Evolutionary conservation across 768 basidiomycete genomes (phyloP).

Genomic region (Boletus rubropictus): DNA sequence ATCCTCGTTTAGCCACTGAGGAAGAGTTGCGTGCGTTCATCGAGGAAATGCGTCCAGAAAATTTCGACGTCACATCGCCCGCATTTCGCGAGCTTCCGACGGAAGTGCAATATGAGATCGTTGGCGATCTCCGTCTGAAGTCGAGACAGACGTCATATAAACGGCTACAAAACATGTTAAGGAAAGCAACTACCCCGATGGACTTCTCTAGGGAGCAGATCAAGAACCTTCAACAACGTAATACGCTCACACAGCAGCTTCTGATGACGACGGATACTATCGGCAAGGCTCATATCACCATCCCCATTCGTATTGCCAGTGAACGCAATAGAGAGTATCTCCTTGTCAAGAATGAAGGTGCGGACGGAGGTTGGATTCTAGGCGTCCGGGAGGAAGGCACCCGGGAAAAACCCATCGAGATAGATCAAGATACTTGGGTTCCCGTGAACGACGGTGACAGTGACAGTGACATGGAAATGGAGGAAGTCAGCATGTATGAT

Average conservation of each 20-base stretch:
- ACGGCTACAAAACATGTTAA: conserved; percentile 87
- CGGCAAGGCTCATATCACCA: conserved; percentile 82
- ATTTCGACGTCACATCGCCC: conserved; percentile 86
- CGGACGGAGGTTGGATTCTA: conserved; percentile 88
- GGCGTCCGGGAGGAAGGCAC: conserved; percentile 88
- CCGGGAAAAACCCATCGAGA: conserved; percentile 75
- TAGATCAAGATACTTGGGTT: conserved; percentile 58
- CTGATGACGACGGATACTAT: conserved; percentile 89
- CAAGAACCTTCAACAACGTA: conserved; percentile 80
- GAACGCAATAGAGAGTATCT: conserved; percentile 93
- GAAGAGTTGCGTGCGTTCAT: conserved; percentile 91
- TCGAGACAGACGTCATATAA: conserved; percentile 92
- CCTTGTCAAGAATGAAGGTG: conserved; percentile 87
- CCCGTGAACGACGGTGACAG: conserved; percentile 35
- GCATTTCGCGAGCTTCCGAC: conserved; percentile 91
- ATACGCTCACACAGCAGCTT: conserved; percentile 88
- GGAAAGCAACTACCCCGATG: conserved; percentile 68
- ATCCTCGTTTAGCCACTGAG: conserved; percentile 93
- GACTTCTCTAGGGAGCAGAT: conserved; percentile 98
- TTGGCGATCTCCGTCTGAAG: conserved; percentile 90
- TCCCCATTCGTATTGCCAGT: conserved; percentile 91
- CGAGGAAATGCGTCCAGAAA: conserved; percentile 92
- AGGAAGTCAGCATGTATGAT: conserved; percentile 68
- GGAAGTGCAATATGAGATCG: conserved; percentile 96
- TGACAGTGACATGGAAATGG: conserved; percentile 69